phyloP scores from a whole-genome alignment of 2,329 filamentous ascomycete species.

The Alternaria sp. region DNA sequence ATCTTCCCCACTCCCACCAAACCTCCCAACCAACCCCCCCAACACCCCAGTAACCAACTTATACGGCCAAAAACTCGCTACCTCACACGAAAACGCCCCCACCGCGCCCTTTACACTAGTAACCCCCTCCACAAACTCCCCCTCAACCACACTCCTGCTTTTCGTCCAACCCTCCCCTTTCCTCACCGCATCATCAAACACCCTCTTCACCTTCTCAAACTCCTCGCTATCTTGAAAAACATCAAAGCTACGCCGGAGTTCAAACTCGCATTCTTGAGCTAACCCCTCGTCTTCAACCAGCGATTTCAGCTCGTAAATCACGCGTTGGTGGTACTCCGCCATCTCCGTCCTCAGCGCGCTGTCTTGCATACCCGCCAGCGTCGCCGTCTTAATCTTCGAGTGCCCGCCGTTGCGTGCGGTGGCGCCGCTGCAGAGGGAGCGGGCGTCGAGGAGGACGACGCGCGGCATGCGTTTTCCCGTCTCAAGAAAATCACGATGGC shows the following conservation, averaged over 20 bases:
- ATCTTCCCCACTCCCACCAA: neutral
- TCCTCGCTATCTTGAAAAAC: neutral
- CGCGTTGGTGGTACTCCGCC: neutral
- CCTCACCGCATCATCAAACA: neutral
- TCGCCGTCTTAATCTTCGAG: neutral
- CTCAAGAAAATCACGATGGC: no score
- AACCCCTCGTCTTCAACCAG: neutral
- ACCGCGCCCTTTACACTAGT: neutral
- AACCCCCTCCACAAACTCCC: neutral
- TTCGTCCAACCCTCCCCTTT: neutral
- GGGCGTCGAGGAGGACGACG: neutral
- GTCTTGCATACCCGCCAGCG: neutral
- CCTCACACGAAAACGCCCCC: neutral
- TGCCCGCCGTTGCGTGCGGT: neutral
- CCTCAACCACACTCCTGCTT: neutral
- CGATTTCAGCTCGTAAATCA: neutral
- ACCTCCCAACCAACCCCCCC: neutral
- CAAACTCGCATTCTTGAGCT: neutral
- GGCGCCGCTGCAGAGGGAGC: neutral
- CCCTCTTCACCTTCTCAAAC: neutral
- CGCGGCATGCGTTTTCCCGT: neutral
- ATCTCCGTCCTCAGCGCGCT: neutral
- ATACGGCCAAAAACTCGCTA: neutral
- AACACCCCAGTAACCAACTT: neutral
- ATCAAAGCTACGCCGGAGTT: neutral